These are phyloP conservation scores for Cyathus striatus DNA, from an alignment of 768 basidiomycete genomes.

Conservation along the genomic window DNA sequence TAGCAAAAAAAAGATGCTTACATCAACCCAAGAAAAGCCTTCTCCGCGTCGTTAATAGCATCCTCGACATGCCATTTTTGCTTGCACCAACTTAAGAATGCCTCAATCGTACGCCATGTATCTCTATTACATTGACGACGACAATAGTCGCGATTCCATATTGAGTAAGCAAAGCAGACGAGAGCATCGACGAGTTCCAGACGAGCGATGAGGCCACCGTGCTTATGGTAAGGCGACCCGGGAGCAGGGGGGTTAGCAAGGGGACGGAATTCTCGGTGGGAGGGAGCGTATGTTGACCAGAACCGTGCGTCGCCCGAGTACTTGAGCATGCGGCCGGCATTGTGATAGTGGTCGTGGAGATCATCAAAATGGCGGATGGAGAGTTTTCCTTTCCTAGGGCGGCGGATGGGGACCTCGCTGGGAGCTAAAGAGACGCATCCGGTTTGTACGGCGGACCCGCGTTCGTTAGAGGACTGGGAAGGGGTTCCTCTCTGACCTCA, in stretches of 20 bases:
- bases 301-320: constrained; percentile 80
- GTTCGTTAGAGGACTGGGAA: constrained; percentile 15
- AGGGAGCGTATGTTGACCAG: constrained; percentile 65
- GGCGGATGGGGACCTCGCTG: constrained; percentile 53
- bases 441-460: constrained; percentile 12
- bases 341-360: constrained; percentile 67
- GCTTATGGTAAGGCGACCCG: constrained; percentile 68
- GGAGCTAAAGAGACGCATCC: constrained; percentile 22
- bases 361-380: constrained; percentile 44
- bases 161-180: constrained; percentile 76
- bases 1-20: constrained; percentile 42
- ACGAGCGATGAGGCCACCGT: constrained; percentile 70
- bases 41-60: constrained; percentile 44
- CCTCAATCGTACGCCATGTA: constrained; percentile 66
- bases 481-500: constrained; percentile 44
- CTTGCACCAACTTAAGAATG: constrained; percentile 70
- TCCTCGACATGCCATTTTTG: constrained; percentile 58
- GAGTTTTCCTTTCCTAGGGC: constrained; percentile 59
- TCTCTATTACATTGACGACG: constrained; percentile 49
- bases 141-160: constrained; percentile 73
- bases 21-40: constrained; percentile 78
- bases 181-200: constrained; percentile 80
- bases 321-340: constrained; percentile 69
- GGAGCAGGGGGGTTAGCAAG: constrained; percentile 59
- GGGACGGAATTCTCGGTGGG: constrained; percentile 60